A percentile compares a stretch with the other conserved stretches of the same genome.
phyloP scores from a whole-genome alignment of 2,329 filamentous ascomycete species.

The Fonsecaea pedrosoi region DNA sequence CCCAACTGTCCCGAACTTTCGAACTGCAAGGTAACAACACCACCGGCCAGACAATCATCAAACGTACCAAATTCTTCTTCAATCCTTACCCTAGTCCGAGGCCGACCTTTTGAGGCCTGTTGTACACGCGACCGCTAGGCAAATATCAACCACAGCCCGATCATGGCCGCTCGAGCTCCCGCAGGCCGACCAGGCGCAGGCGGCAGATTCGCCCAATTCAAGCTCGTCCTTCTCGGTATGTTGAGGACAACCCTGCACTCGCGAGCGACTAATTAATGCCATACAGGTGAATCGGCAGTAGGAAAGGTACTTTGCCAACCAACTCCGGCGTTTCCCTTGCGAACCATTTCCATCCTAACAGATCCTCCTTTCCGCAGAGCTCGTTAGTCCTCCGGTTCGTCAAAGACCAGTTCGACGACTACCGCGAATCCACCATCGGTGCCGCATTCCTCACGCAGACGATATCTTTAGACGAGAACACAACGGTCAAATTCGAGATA shows the following conservation, averaged over 20 bases:
- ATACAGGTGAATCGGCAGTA: slow-evolving; percentile 90
- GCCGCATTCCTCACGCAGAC: slow-evolving; percentile 99
- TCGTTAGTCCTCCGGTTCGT: slow-evolving; percentile 98
- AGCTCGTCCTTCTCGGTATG: slow-evolving; percentile 94
- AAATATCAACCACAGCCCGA: slow-evolving; percentile 39
- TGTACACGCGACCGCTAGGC: not conserved
- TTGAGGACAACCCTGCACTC: slow-evolving; percentile 25
- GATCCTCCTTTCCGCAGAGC: slow-evolving; percentile 64
- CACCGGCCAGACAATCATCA: slow-evolving; percentile 3
- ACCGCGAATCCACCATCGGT: slow-evolving; percentile 96
- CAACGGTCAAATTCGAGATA: slow-evolving; percentile 99
- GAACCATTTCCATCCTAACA: slow-evolving; percentile 25
- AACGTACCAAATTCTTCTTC: not conserved
- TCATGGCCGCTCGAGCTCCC: slow-evolving; percentile 87
- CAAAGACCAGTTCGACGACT: slow-evolving; percentile 99
- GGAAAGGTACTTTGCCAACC: slow-evolving; percentile 74
- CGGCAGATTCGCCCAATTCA: slow-evolving; percentile 93
- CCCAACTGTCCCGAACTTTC: not conserved
- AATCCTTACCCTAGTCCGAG: not conserved
- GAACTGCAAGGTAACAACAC: not conserved
- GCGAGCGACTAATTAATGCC: slow-evolving; percentile 48
- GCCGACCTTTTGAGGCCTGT: not conserved
- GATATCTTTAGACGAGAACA: slow-evolving; percentile 96
- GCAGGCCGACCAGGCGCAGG: slow-evolving; percentile 67
- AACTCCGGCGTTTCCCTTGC: slow-evolving; percentile 14